Base-by-base conservation (phyloP, 306 rosid species). In the Quercus engelmannii region DNA sequence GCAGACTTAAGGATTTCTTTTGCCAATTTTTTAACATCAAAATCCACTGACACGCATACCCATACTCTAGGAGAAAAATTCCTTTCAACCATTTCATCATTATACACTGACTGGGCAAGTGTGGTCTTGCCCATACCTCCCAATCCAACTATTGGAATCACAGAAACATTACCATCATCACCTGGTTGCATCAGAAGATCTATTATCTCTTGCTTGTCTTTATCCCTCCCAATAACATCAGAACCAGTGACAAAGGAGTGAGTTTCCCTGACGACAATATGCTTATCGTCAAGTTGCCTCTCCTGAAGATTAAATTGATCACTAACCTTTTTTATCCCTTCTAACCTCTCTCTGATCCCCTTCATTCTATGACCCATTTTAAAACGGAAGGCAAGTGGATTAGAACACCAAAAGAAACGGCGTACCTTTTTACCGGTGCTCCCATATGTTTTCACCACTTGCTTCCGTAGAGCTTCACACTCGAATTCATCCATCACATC, bases 221-320 rank as follows among this genome's bases (percentile, higher is more conserved):
- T 13, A 9, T 72, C 74, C 62, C 91, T 83, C 49, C 87, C 91
- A 72, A 88, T 26, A 62, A 81, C 86, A 15, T 88, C 81, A 7
- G 83, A 77, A 55, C 64, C 77, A 59, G 18, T 12, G 5, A 83
- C 71, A 63, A 46, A 57, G 31, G 90, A 76, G 69, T 76, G 26
- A 17, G 80, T 35, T 77, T 68, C 51, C 55, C 75, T 74, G 41
- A 76, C 41, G 26, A 10, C 55, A 17, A 5, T 25, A 56, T 15
- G 33, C 20, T 20, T 73, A 1, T 28, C 75, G 0, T 0, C 1
- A 19, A 51, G 69, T 2, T 0, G 63, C 35, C 6, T 31, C 75
- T 43, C 74, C 2, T 3, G 6, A 25, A 78, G 69, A n/a, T 43
- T 31, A 31, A 57, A 78, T 14, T 0, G 56, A 9, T 12, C 1